Evolutionary conservation across 371 early-diverging fungal genomes (phyloP).

Genomic region (Saksenaea oblongispora): DNA sequence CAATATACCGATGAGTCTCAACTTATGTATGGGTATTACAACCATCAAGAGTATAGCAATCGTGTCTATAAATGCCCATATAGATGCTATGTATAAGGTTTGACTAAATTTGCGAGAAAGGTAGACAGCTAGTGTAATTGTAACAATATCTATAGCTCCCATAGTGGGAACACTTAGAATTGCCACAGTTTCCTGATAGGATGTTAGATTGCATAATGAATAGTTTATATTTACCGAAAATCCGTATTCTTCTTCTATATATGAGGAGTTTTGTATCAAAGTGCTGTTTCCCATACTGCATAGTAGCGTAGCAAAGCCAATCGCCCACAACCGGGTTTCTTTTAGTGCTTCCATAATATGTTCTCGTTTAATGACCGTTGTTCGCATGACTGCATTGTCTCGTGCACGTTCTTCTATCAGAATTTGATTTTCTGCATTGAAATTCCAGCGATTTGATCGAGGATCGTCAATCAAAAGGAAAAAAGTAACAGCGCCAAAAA

Average conservation of each 20-base stretch:
- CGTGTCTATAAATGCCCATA: conserved; percentile 11
- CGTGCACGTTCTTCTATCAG: conserved; percentile 17
- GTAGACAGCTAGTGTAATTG: conserved; percentile 22
- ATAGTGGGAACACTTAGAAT: conserved; percentile 25
- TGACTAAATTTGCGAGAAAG: conserved; percentile 17
- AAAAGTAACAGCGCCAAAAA: conserved; percentile 24
- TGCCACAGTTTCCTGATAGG: conserved; percentile 25
- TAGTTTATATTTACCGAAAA: too few relatives aligned
- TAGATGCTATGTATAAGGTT: conserved; percentile 20
- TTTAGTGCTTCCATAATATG: conserved; percentile 25
- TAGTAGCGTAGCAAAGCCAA: conserved; percentile 17
- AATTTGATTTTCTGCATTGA: conserved; percentile 18
- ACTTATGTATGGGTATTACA: conserved; percentile 24
- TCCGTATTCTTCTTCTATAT: too few relatives aligned
- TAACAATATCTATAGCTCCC: conserved; percentile 30
- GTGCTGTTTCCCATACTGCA: too few relatives aligned
- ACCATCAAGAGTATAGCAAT: conserved; percentile 27
- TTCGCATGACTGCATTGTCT: conserved; percentile 26
- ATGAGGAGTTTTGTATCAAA: too few relatives aligned
- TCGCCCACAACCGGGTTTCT: conserved; percentile 24
- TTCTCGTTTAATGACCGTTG: conserved; percentile 20
- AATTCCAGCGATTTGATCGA: neutral
- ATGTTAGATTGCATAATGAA: neutral
- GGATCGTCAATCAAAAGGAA: conserved; percentile 27
- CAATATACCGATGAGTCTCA: conserved; percentile 26